Base-by-base conservation (phyloP, 306 rosid species). In the Cucurbita argyrosperma region DNA sequence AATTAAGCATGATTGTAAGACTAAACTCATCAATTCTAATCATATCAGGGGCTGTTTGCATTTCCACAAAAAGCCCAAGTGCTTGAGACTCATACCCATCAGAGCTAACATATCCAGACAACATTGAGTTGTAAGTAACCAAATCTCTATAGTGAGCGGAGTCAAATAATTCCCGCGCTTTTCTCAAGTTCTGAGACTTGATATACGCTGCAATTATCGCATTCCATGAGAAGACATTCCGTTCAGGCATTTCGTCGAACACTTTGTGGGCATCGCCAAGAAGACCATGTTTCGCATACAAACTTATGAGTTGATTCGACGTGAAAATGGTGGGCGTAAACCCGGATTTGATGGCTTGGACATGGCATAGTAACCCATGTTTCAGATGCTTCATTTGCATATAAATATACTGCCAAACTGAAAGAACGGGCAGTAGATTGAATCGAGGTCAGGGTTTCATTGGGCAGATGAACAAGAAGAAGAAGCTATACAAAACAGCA, bases 161-260 rank as follows among this genome's bases (percentile, higher is more conserved):
- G 58, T 83, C 83, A 59, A 91, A 89, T 46, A 89, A 77, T 3
- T 74, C 75, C 35, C 81, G 78, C 1, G 97, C 92, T 46, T 76
- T 82, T 61, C 74, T 60, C 85, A 91, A 77, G 81, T 91, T 79
- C 26, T 58, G 83, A n/a, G 87, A 79, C 81, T 84, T 89, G 19
- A 87, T 75, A 67, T 85, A 81, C 55, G 90, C 82, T 49, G 78
- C 82, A 60, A 89, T 87, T 56, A 89, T 84, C 71, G 84, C 87
- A 56, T 91, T 91, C 90, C 96, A 91, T 38, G 96, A 85, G 88
- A 81, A 89, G 18, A 79, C 90, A 65, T 91, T 91, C 30, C 79
- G 80, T 4, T 83, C 84, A 53, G 92, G 82, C 85, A 88, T 91
- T 87, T 84, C 89, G 18, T 91, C 92, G 38, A 91, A 89, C 87